Evolutionary conservation across 2,329 filamentous ascomycete species (phyloP), one percentile per base, ranked within the genome.

Genomic region (Paecilomyces formosus): DNA sequence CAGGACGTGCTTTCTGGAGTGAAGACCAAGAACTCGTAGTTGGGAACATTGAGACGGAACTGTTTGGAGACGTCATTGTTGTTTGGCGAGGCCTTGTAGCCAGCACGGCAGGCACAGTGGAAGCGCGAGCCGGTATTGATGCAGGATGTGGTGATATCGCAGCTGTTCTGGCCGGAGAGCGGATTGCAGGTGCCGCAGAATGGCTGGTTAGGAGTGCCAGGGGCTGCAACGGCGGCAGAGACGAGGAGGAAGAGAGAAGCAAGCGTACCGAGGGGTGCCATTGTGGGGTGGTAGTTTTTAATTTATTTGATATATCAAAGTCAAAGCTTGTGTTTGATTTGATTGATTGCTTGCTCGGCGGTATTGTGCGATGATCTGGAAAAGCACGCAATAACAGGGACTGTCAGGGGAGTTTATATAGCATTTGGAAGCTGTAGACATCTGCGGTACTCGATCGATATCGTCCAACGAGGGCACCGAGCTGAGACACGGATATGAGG

Each of bases 61-160:
- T 75, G 71, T 58, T 69, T 62, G 21, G 58, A 54, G 54, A 69
- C 57, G 57, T 74, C 61, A 12, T 65, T 58, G 60, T 74, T 69
- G 49, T 65, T 8, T 18, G 58, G 26, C 18, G 68, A 72, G 30
- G 73, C 70, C 66, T 76, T 76, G 62, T 72, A 76, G 45, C 74
- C 74, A 21, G 74, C 74, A 57, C 73, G 73, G 60, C 74, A 76
- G 63, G 74, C 74, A 57, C 74, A 76, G 65, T 76, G 73, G 71
- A 75, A 76, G 22, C 66, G 61, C 5, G 63, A 65, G 55, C 74
- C 74, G 0, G 73, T 76, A 66, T 71, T 76, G 62, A 77, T 78
- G 65, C 76, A 78, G 6, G 76, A 77, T 24, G 76, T 78, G 13
- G 74, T 77, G 50, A 73, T 64, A 60, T 78, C 72, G 62, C 76